Base-by-base conservation (phyloP, 306 rosid genomes). In the Mimosa pudica region DNA sequence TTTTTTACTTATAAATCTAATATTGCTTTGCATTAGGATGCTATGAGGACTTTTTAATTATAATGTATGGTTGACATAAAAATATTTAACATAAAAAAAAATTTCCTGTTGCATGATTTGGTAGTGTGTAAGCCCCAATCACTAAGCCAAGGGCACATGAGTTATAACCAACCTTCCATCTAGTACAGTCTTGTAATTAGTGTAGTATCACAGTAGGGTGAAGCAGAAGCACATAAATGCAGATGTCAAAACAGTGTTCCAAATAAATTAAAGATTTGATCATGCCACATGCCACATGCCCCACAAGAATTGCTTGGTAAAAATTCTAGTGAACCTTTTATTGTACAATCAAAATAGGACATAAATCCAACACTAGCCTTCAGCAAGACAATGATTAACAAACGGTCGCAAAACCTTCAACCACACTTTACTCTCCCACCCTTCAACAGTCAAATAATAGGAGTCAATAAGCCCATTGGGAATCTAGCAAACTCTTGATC, bases 81-180 rank as follows among this genome's bases (percentile, higher is more conserved):
- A 46, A 20, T 16, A 45, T 30, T 30, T 70, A 20, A 70, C 18
- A 20, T 70, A 4, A 10, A 45, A 16, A 16, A 70, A 6, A 58
- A 20, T 47, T 57, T 46, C 11, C 58, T 18, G 18, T 46, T 70
- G 8, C 11, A 44, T 4, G 12, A 44, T 70, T 30, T 13, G 32
- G 14, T 48, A 30, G 7, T 13, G 11, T 33, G 76, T 49, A 71
- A 48, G 63, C 14, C 24, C 14, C 62, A 51, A 71, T 32, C 3
- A 71, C 42, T 48, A 32, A 48, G 61, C 61, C 60, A 71, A 71
- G 20, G 44, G 30, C 75, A 71, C 52, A 32, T 47, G 20, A 46
- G 18, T 18, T 48, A 47, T 30, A 3, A 11, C 30, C n/a, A 46
- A 70, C 42, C 58, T 11, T 16, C 74, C 11, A 70, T 44, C 54